phyloP scores from a whole-genome alignment of 768 basidiomycete genomes.

The Galerina sulciceps region DNA sequence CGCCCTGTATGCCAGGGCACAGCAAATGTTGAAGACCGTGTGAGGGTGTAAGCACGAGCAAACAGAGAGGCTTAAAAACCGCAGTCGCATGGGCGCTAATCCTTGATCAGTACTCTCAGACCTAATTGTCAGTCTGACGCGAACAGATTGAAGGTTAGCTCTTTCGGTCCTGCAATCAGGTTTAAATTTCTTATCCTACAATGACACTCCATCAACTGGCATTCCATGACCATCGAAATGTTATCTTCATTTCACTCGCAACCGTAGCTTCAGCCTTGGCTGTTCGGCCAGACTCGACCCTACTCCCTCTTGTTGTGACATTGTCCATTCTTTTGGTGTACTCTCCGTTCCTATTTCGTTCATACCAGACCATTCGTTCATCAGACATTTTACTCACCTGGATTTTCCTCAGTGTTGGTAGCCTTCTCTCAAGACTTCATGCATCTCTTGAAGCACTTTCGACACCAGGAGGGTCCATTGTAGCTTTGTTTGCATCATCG shows the following conservation, averaged over 20 bases:
- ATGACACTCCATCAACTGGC: constrained; percentile 31
- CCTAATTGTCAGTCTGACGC: constrained; percentile 16
- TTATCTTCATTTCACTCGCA: constrained; percentile 27
- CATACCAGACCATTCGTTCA: constrained; percentile 12
- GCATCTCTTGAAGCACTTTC: constrained; percentile 62
- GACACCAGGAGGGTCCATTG: constrained; percentile 50
- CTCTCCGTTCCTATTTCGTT: constrained; percentile 37
- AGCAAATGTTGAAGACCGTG: background rate
- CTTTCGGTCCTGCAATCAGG: constrained; percentile 16
- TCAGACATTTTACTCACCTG: constrained; percentile 35
- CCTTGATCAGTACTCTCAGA: constrained; percentile 18
- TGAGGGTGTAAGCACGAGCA: constrained; percentile 4
- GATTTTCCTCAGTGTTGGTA: constrained; percentile 42
- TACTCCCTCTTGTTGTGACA: constrained; percentile 28
- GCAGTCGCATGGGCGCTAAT: constrained; percentile 13
- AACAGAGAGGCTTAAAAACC: constrained; percentile 7
- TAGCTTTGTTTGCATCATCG: constrained; percentile 46
- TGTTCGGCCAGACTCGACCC: constrained; percentile 24
- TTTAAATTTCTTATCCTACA: constrained; percentile 5
- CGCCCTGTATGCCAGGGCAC: no score
- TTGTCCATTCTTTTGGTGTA: constrained; percentile 42
- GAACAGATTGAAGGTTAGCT: constrained; percentile 15
- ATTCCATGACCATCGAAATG: constrained; percentile 33
- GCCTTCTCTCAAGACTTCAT: constrained; percentile 42
- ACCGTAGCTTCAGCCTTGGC: constrained; percentile 23